Conservation (phyloP, 495 filamentous ascomycete species). For the Xylaria flabelliformis region DNA sequence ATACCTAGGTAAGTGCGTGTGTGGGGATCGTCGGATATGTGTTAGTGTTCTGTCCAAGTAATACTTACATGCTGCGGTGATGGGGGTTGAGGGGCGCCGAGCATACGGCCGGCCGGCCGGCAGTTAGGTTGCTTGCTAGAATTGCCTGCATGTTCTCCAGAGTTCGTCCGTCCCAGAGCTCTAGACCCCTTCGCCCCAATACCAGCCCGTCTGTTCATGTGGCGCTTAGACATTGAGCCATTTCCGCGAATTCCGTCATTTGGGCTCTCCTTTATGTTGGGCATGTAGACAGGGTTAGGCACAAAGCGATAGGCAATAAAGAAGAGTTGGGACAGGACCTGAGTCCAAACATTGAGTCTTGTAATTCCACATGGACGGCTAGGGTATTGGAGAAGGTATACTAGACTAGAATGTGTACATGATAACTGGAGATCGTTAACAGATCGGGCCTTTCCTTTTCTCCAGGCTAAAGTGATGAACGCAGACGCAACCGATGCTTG, state of each 20-base stretch:
- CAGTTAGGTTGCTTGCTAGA: slow-evolving; percentile 24
- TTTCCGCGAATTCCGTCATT: slow-evolving; percentile 33
- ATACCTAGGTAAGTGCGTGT: slow-evolving; percentile 6
- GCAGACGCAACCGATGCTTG: slow-evolving; percentile 19
- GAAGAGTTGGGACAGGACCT: not conserved
- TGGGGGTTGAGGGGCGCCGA: slow-evolving; percentile 25
- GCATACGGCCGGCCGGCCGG: slow-evolving; percentile 26
- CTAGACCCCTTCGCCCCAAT: not conserved
- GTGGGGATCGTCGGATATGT: slow-evolving; percentile 19
- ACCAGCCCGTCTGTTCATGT: not conserved
- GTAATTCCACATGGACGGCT: slow-evolving; percentile 29
- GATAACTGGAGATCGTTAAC: slow-evolving; percentile 20
- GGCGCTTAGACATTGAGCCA: slow-evolving; percentile 70
- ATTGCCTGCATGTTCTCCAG: slow-evolving; percentile 12
- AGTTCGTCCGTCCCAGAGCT: not conserved
- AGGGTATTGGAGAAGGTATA: slow-evolving; percentile 41
- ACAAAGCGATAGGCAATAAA: not conserved
- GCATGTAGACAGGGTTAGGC: not conserved
- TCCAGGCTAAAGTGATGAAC: slow-evolving; percentile 56
- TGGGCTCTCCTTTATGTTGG: not conserved
- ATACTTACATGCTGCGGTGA: slow-evolving; percentile 18
- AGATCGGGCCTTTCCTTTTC: slow-evolving; percentile 23
- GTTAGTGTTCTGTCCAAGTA: slow-evolving; percentile 2
- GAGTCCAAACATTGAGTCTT: not conserved
- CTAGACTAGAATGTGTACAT: slow-evolving; percentile 23